A percentile compares a stretch with the other conserved stretches of the same genome.
These are phyloP conservation scores for Colletotrichum sansevieriae DNA, from an alignment of 2,329 filamentous ascomycete genomes.

Conservation along the genomic window DNA sequence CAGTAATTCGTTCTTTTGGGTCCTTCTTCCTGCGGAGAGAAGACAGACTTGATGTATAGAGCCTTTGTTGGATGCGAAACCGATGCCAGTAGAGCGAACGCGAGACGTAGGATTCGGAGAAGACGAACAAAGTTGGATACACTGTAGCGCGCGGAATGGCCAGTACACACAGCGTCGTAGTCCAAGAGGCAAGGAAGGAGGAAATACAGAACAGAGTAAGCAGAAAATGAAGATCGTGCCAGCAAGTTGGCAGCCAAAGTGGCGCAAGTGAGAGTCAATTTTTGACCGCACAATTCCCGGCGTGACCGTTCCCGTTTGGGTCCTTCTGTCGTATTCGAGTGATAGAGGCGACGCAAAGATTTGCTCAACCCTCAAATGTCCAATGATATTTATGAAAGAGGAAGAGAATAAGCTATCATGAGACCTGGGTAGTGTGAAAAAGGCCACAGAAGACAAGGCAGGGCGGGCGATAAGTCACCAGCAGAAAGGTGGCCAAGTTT, in stretches of 20 bases:
- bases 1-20: conserved; percentile 6
- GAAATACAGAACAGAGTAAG: background rate
- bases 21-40: background rate
- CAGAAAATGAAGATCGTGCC: background rate
- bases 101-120: background rate
- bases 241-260: background rate
- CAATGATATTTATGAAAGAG: conserved; percentile 34
- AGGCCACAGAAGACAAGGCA: conserved; percentile 1
- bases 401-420: conserved; percentile 15
- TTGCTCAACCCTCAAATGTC: conserved; percentile 14
- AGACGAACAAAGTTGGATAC: background rate
- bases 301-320: conserved; percentile 34
- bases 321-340: conserved; percentile 5
- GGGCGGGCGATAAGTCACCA: conserved; percentile 27
- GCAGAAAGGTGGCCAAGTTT: conserved; percentile 34
- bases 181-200: background rate
- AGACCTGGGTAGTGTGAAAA: background rate
- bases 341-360: conserved; percentile 26
- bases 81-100: background rate
- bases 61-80: background rate
- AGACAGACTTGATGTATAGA: background rate
- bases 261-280: conserved; percentile 6
- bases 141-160: background rate
- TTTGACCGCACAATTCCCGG: conserved; percentile 13
- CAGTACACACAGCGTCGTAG: background rate